phyloP scores from a whole-genome alignment of 345 rosid species.

The Populus pruinosa region DNA sequence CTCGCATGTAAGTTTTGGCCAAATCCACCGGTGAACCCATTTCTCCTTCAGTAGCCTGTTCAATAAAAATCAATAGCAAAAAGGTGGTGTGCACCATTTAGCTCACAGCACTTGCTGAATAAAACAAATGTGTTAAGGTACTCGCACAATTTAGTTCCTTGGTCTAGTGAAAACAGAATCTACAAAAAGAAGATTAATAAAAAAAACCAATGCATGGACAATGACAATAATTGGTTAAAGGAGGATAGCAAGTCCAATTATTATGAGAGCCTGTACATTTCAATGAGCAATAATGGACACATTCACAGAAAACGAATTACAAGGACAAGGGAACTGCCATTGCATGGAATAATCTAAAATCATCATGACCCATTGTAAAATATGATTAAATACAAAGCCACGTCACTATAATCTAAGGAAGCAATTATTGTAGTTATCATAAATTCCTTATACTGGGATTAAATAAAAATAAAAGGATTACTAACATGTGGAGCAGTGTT shows the following conservation, averaged over 20 bases:
- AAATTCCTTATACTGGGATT: not conserved
- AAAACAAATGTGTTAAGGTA: not conserved
- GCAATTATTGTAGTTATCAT: not conserved
- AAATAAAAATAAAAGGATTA: conserved; percentile 10
- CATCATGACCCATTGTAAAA: not conserved
- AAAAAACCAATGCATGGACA: not conserved
- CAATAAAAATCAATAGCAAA: not conserved
- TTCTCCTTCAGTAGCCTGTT: conserved; percentile 55
- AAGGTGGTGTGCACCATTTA: not conserved
- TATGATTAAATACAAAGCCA: not conserved
- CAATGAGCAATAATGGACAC: not conserved
- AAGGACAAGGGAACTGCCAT: not conserved
- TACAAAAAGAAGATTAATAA: not conserved
- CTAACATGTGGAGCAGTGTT: conserved; percentile 45
- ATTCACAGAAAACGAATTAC: not conserved
- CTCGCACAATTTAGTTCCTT: not conserved
- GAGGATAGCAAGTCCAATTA: not conserved
- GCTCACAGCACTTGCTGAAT: not conserved
- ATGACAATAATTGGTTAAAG: not conserved
- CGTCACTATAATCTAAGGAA: not conserved
- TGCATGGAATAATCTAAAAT: not conserved
- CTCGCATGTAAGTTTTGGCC: conserved; percentile 80
- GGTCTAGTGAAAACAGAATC: not conserved
- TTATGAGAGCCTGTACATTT: not conserved
- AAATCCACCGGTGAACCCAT: conserved; percentile 70